Conservation (phyloP, 768 basidiomycete genomes). For the Tylopilus vinaceipallidus region DNA sequence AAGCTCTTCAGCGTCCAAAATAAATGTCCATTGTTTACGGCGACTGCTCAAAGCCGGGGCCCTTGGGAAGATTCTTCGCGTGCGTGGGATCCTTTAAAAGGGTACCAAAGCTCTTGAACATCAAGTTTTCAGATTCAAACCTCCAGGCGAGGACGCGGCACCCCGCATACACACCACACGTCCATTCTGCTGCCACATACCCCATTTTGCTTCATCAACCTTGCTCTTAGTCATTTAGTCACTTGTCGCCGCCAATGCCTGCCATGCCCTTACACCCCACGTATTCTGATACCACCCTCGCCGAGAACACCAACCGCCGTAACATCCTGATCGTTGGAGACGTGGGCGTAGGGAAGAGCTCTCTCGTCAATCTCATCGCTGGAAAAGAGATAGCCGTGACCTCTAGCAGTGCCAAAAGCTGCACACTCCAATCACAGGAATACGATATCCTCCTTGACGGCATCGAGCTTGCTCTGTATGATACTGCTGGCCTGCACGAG, state of each 20-base stretch:
- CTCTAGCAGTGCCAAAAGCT: conserved; percentile 33
- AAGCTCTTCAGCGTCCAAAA: conserved; percentile 9
- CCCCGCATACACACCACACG: neutral
- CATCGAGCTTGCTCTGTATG: conserved; percentile 22
- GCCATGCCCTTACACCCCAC: conserved; percentile 12
- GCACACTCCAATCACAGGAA: conserved; percentile 32
- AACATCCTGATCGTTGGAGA: conserved; percentile 30
- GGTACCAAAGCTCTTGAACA: too few relatives aligned
- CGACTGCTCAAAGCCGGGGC: neutral
- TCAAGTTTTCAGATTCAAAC: neutral
- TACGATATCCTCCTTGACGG: conserved; percentile 21
- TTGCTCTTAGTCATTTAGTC: neutral
- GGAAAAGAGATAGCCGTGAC: conserved; percentile 25
- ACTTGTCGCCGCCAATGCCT: conserved; percentile 8
- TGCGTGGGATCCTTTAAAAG: conserved; percentile 7
- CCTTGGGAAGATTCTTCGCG: conserved; percentile 1
- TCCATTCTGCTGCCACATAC: neutral
- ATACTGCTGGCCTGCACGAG: conserved; percentile 31
- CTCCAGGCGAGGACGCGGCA: conserved; percentile 2
- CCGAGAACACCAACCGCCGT: conserved; percentile 13
- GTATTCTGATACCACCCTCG: conserved; percentile 14
- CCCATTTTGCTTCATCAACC: conserved; percentile 2
- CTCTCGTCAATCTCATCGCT: conserved; percentile 40
- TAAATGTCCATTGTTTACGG: conserved; percentile 7
- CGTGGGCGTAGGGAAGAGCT: conserved; percentile 38